These are phyloP conservation scores for Gaultheria prostrata DNA, from an alignment of 148 eudicot species.

Conservation along the genomic window DNA sequence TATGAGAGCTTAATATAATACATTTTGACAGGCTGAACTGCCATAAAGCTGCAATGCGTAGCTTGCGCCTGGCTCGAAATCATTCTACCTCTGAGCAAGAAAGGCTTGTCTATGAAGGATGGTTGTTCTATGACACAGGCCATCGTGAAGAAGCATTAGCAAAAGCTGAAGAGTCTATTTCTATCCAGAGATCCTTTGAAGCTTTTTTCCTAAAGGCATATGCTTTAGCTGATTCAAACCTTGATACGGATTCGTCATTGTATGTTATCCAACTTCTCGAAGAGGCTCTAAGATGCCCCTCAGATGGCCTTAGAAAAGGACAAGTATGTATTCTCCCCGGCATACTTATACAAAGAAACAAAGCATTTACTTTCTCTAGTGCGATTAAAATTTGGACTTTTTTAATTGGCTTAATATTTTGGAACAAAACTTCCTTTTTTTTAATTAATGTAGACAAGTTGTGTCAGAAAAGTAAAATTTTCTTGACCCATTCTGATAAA, in stretches of 20 bases:
- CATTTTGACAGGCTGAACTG: conserved; percentile 57
- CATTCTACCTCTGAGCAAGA: conserved; percentile 72
- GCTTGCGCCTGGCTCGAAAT: conserved; percentile 72
- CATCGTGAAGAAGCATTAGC: conserved; percentile 85
- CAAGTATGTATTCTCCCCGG: conserved; percentile 48
- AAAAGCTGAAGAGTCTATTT: conserved; percentile 81
- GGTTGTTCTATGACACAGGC: conserved; percentile 89
- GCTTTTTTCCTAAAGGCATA: conserved; percentile 89
- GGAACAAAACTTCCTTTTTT: background rate
- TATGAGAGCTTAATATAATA: background rate
- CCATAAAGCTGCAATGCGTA: conserved; percentile 88
- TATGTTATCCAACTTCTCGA: conserved; percentile 71
- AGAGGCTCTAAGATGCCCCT: conserved; percentile 89
- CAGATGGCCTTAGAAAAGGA: conserved; percentile 92
- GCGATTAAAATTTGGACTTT: background rate
- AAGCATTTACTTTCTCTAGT: background rate
- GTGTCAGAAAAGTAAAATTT: background rate
- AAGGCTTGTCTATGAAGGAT: conserved; percentile 84
- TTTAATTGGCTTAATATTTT: background rate
- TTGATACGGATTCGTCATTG: conserved; percentile 65
- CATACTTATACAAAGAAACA: background rate
- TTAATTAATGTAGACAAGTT: background rate
- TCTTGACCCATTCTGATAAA: background rate
- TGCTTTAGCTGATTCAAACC: conserved; percentile 83
- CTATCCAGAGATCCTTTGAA: conserved; percentile 80